Base-by-base conservation (phyloP, 1,284 basidiomycete species). In the Rhizoctonia solani region DNA sequence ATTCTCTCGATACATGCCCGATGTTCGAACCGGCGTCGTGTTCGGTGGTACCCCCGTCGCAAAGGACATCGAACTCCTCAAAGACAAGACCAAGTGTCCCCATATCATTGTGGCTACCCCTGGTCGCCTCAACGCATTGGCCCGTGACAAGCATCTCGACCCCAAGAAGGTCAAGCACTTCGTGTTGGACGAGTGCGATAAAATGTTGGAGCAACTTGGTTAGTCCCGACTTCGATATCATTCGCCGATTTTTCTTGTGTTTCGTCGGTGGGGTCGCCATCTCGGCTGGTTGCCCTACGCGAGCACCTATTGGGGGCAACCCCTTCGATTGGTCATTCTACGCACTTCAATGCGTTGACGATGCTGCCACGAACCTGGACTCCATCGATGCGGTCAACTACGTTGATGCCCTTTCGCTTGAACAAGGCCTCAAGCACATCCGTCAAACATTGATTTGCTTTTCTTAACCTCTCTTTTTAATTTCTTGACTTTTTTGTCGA, bases 111-210 rank as follows among this genome's bases (percentile, higher is more conserved):
- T 99, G 74, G 97, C 95, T 69, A 99, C 97, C 19, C 97, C 97
- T 55, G 97, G 97, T 74, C 89, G 95, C 69, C 83, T 95, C 76
- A 96, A 96, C 76, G 94, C 94, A 59, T 88, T 98, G 73, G 87
- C 89, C 59, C 84, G 94, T 73, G 95, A 98, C 81, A 97, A 97
- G 83, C 86, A 90, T 70, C 78, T 98, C 79, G 93, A 96, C 77
- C 91, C 90, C 72, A 89, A 89, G 79, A 90, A 93, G 77, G 93
- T 97, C 79, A 96, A 97, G 83, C 95, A 98, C 83, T 99, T 99
- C 80, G 95, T 98, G 70, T 84, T 99, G 78, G 97, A 99, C 85
- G 97, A 99, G 83, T 99, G 97, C 85, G 97, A 99, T 87, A 99
- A 99, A 88, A 98, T 99, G 93, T 89, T 99, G 78, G 97, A 99